These are phyloP conservation scores for Telfairia occidentalis DNA, from an alignment of 331 rosid species.

Conservation along the genomic window DNA sequence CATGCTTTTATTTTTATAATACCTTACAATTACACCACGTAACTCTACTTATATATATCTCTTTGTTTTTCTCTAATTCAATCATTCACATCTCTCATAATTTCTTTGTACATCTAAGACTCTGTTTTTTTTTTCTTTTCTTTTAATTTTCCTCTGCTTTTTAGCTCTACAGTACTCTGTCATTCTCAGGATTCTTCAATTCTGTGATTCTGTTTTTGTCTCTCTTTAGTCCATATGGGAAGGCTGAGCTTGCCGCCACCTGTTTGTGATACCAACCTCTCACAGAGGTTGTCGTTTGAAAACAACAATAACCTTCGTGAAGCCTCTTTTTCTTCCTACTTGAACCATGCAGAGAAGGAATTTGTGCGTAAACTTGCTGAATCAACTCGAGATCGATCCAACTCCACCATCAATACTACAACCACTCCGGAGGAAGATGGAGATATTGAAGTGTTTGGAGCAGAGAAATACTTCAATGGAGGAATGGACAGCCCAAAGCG, in stretches of 20 bases:
- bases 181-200: neutral
- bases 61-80: neutral
- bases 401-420: neutral
- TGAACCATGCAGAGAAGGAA: conserved; percentile 7
- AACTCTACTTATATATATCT: neutral
- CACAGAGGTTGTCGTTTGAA: neutral
- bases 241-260: conserved; percentile 8
- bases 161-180: neutral
- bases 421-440: conserved; percentile 36
- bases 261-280: conserved; percentile 4
- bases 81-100: neutral
- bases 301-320: conserved; percentile 2
- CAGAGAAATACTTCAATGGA: conserved; percentile 91
- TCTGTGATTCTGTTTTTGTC: neutral
- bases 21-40: neutral
- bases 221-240: neutral
- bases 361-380: conserved; percentile 8
- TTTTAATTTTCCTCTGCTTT: neutral
- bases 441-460: conserved; percentile 78
- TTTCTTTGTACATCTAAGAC: too few relatives aligned
- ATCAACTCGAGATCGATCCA: neutral
- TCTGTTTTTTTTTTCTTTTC: neutral
- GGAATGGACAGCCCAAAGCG: conserved; percentile 23
- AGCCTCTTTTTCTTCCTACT: conserved; percentile 11
- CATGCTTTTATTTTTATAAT: neutral